Evolutionary conservation across 768 basidiomycete genomes (phyloP).

Genomic region (Heimioporus sp.): DNA sequence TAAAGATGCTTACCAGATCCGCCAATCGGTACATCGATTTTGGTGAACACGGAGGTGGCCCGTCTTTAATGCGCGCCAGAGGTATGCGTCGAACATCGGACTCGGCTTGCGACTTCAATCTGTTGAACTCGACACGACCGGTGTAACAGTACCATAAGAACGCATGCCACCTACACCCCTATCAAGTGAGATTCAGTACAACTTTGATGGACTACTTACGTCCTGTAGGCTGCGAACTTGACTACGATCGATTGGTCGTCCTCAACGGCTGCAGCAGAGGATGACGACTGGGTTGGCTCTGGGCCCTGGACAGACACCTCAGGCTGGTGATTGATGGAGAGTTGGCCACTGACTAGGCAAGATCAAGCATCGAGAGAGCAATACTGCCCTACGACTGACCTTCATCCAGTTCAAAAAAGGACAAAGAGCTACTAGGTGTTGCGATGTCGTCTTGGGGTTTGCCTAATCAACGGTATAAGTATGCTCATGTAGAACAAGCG

Average conservation of each 20-base stretch:
- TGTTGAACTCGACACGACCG: conserved; percentile 9
- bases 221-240: conserved; percentile 11
- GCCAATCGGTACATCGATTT: conserved; percentile 39
- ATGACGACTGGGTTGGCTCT: neutral
- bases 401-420: conserved; percentile 11
- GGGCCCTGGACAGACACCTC: conserved; percentile 8
- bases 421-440: conserved; percentile 1
- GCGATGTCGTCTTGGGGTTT: conserved; percentile 1
- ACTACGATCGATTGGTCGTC: neutral
- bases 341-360: conserved; percentile 4
- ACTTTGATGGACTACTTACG: conserved; percentile 1
- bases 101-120: conserved; percentile 10
- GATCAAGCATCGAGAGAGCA: conserved; percentile 5
- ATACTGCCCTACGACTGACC: neutral
- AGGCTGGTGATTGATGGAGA: neutral
- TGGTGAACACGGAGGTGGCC: conserved; percentile 27
- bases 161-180: conserved; percentile 10
- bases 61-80: neutral
- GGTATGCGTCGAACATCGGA: neutral
- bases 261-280: neutral
- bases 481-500: neutral
- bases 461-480: conserved; percentile 1
- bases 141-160: conserved; percentile 20
- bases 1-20: conserved; percentile 20
- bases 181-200: neutral